A percentile compares a stretch with the other conserved stretches of the same genome.
phyloP scores from a whole-genome alignment of 495 filamentous ascomycete genomes.

The Daldinia decipiens region DNA sequence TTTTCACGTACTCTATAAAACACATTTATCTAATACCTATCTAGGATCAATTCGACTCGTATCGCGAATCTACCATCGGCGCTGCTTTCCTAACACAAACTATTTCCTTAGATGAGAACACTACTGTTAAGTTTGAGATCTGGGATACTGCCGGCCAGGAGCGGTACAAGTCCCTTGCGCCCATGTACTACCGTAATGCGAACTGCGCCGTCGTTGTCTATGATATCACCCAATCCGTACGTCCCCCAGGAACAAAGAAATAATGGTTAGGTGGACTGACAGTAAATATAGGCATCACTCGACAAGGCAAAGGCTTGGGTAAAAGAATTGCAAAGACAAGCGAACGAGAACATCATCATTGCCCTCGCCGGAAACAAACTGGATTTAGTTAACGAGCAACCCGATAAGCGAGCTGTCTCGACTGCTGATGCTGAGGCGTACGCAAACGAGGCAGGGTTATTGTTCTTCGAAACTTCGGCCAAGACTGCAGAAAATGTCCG shows the following conservation, averaged over 20 bases:
- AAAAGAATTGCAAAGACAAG: conserved; percentile 98
- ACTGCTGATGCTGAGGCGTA: conserved; percentile 94
- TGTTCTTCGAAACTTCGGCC: conserved; percentile 98
- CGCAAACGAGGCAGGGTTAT: conserved; percentile 86
- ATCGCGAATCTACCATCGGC: conserved; percentile 98
- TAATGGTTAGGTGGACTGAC: conserved; percentile 11
- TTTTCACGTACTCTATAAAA: background rate
- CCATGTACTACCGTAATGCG: conserved; percentile 99
- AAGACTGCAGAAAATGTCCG: conserved; percentile 96
- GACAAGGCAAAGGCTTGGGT: conserved; percentile 99
- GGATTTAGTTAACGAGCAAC: conserved; percentile 88
- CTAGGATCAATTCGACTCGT: conserved; percentile 99
- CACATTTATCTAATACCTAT: conserved; percentile 13
- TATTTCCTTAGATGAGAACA: conserved; percentile 95
- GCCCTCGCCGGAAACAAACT: conserved; percentile 97
- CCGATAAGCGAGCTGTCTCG: conserved; percentile 90
- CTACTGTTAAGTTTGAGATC: conserved; percentile 99
- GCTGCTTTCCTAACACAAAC: conserved; percentile 99
- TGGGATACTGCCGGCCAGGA: conserved; percentile 99
- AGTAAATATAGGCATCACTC: conserved; percentile 75
- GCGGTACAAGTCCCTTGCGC: conserved; percentile 96
- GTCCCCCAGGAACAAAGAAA: conserved; percentile 44
- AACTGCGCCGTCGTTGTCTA: conserved; percentile 99
- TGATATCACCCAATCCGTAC: conserved; percentile 97
- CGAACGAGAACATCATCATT: conserved; percentile 99